Base-by-base conservation (phyloP, 1,284 basidiomycete species). In the Ustilago cynodontis region DNA sequence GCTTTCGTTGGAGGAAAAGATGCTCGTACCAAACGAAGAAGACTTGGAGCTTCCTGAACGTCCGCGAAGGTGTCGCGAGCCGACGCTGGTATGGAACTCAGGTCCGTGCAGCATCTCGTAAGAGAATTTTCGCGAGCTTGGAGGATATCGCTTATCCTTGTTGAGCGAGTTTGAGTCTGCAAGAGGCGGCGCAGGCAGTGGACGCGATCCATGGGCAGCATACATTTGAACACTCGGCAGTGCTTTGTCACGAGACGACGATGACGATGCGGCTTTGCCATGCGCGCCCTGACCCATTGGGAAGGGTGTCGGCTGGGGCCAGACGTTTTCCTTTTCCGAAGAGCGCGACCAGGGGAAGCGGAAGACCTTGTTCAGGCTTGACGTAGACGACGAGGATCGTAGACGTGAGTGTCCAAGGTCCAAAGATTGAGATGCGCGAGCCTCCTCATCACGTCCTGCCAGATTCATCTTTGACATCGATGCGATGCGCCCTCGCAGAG, bases 291-390 rank as follows among this genome's bases (percentile, higher is more conserved):
- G 33, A 41, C 49, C 39, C 35, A 64, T 5, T 14, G 68, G 57
- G 31, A 65, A 75, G 18, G 68, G 60, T 0, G 58, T 68, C 6
- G 65, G 65, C 29, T 67, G 51, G 2, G 73, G 58, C 39, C 59
- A 63, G 2, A 16, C 28, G n/a, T 13, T 29, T 26, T 58, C 56
- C 47, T 64, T 71, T 33, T 69, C 66, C 24, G 59, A 52, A 2
- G 70, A 53, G 28, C 58, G 63, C 16, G 64, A 61, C 60, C 72
- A 67, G 1, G 72, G 67, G 55, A 75, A 75, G 50, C 72, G 67
- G 58, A 75, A 75, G 20, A 70, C 56, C 57, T 64, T 75, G 58
- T 66, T 70, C 28, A 75, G 43, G 56, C 67, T 75, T 39, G 59
- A 54, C 4, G 61, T 64, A 26, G 72, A 75, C 39, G 64, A 70